Evolutionary conservation across 2,329 filamentous ascomycete species (phyloP).

Genomic region (Ceratocystis destructans): DNA sequence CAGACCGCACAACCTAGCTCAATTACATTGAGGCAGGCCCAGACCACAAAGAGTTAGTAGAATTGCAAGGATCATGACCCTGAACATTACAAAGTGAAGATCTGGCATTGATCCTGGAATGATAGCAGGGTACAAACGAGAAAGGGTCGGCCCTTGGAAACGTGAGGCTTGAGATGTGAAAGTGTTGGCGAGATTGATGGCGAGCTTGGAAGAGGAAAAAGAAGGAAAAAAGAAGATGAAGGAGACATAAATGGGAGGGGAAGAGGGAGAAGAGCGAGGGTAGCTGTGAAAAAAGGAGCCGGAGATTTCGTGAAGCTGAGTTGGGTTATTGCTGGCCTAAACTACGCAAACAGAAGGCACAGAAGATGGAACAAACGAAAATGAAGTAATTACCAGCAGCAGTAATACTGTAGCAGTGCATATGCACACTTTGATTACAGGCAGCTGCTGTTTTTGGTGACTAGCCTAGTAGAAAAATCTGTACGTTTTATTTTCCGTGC

Average conservation of each 20-base stretch:
- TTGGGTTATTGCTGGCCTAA: not conserved
- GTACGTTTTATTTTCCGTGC: not conserved
- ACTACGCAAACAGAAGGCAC: not conserved
- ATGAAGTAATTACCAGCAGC: not conserved
- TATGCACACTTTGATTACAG: constrained; percentile 7
- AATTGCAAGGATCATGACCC: constrained; percentile 8
- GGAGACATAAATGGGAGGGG: not conserved
- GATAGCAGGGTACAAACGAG: constrained; percentile 9
- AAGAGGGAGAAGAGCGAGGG: not conserved
- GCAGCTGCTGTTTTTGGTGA: constrained; percentile 4
- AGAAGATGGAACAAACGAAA: not conserved
- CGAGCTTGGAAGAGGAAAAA: not conserved
- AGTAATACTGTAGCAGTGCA: not conserved
- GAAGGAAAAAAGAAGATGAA: constrained; percentile 7
- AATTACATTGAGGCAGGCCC: not conserved
- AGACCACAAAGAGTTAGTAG: not conserved
- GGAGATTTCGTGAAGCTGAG: not conserved
- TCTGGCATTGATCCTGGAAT: constrained; percentile 1
- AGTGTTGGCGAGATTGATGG: constrained; percentile 6
- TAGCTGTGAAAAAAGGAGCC: not conserved
- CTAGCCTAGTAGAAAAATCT: constrained; percentile 3
- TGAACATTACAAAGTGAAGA: not conserved
- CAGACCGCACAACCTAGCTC: not conserved
- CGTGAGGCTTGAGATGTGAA: constrained; percentile 4
- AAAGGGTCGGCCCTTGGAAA: constrained; percentile 4